A percentile compares a stretch with the other conserved stretches of the same genome.
phyloP scores from a whole-genome alignment of 2,329 filamentous ascomycete genomes.

The Fusarium xylarioides region DNA sequence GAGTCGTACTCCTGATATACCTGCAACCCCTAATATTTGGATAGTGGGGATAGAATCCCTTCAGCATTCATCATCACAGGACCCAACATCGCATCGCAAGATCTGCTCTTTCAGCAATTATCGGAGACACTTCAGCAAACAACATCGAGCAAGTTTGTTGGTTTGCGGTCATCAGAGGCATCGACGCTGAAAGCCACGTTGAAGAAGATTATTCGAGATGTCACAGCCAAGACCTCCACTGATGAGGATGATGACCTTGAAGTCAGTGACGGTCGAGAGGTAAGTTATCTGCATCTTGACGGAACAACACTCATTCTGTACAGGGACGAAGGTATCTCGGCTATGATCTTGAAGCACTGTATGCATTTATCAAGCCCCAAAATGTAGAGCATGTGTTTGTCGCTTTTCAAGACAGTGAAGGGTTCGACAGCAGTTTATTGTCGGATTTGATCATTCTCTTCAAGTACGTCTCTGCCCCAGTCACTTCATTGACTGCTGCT shows the following conservation, averaged over 20 bases:
- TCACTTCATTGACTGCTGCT: slow-evolving; percentile 30
- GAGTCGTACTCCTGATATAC: slow-evolving; percentile 2
- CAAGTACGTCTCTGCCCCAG: slow-evolving; percentile 58
- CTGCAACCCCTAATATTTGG: slow-evolving; percentile 26
- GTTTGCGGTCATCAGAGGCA: slow-evolving; percentile 75
- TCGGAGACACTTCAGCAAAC: slow-evolving; percentile 62
- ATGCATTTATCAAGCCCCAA: slow-evolving; percentile 65
- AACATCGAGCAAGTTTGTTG: slow-evolving; percentile 66
- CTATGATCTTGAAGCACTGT: slow-evolving; percentile 79
- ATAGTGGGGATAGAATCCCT: slow-evolving; percentile 63
- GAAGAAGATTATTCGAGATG: slow-evolving; percentile 77
- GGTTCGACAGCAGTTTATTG: slow-evolving; percentile 77
- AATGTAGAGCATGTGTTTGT: slow-evolving; percentile 70
- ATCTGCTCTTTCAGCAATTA: slow-evolving; percentile 77
- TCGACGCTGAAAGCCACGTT: slow-evolving; percentile 76
- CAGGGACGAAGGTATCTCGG: slow-evolving; percentile 74
- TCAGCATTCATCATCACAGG: slow-evolving; percentile 80
- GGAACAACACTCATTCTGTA: slow-evolving; percentile 21
- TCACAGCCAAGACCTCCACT: slow-evolving; percentile 58
- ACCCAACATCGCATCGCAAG: slow-evolving; percentile 79
- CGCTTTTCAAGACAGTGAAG: slow-evolving; percentile 83
- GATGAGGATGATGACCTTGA: slow-evolving; percentile 68
- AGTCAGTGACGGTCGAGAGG: slow-evolving; percentile 56
- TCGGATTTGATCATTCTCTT: slow-evolving; percentile 76
- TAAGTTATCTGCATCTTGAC: slow-evolving; percentile 44